Conservation (phyloP, 352 stramenopile genomes). For the Globisporangium viniferum region DNA sequence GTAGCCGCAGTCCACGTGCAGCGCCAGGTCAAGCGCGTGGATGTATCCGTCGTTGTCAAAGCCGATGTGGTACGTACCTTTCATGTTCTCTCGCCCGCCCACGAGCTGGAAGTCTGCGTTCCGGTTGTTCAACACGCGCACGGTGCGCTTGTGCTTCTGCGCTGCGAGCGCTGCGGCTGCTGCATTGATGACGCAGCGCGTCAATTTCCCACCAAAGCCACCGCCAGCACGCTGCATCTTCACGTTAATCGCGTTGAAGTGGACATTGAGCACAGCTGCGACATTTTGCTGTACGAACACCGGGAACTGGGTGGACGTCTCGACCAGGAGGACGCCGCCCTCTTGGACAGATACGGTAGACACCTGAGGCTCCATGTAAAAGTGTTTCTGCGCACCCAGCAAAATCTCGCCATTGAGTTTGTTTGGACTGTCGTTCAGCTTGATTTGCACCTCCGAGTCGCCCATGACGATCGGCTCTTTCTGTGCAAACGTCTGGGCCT, state of each 20-base stretch:
- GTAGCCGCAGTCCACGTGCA: conserved; percentile 95
- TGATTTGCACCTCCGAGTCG: conserved; percentile 64
- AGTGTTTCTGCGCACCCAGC: conserved; percentile 93
- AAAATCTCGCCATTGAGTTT: conserved; percentile 86
- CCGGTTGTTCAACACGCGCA: conserved; percentile 90
- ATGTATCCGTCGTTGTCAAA: conserved; percentile 85
- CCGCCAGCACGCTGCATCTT: conserved; percentile 94
- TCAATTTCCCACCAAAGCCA: conserved; percentile 96
- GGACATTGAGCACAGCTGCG: conserved; percentile 88
- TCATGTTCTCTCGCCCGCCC: conserved; percentile 91
- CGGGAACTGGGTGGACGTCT: conserved; percentile 89
- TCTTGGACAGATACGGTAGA: conserved; percentile 78
- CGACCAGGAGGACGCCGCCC: conserved; percentile 90
- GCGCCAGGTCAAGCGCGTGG: conserved; percentile 84
- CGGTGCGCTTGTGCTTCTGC: conserved; percentile 82
- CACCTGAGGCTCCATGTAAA: conserved; percentile 94
- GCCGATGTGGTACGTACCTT: conserved; percentile 91
- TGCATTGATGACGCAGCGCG: conserved; percentile 89
- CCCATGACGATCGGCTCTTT: conserved; percentile 78
- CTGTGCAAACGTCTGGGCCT: conserved; percentile 46
- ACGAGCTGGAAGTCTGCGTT: conserved; percentile 95
- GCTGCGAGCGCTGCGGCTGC: conserved; percentile 90
- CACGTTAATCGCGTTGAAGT: conserved; percentile 87
- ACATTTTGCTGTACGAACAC: conserved; percentile 91
- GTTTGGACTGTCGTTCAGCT: conserved; percentile 88